phyloP scores from a whole-genome alignment of 331 rosid genomes.

The Stylosanthes scabra region DNA sequence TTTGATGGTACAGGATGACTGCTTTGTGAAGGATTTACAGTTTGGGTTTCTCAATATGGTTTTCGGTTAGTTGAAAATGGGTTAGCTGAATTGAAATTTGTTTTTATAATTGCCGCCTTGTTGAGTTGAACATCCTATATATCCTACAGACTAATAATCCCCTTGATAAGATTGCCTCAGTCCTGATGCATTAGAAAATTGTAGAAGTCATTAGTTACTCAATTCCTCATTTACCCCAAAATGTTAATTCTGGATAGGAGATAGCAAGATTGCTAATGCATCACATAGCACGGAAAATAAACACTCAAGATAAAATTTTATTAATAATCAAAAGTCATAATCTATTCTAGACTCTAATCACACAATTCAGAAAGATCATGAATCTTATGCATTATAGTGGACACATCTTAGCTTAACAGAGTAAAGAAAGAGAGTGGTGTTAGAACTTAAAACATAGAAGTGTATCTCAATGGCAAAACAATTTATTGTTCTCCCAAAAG shows the following conservation, averaged over 20 bases:
- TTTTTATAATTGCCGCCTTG: no score
- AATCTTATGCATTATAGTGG: neutral
- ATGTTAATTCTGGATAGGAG: neutral
- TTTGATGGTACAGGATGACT: constrained; percentile 7
- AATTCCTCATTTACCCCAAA: neutral
- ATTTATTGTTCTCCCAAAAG: no score
- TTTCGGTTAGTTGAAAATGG: neutral
- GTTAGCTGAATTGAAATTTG: neutral
- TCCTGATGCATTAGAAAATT: neutral
- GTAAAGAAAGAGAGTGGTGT: neutral
- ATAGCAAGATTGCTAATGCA: neutral
- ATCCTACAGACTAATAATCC: no score
- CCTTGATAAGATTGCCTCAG: neutral
- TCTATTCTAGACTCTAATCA: neutral
- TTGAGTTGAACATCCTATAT: no score
- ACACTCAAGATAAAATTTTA: neutral
- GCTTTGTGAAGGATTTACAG: constrained; percentile 3
- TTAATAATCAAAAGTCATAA: neutral
- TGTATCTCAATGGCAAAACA: neutral
- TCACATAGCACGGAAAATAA: neutral
- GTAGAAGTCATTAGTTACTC: neutral
- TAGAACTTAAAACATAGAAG: neutral
- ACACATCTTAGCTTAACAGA: neutral
- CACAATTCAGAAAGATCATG: neutral
- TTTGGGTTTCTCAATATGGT: neutral